These are phyloP conservation scores for Colletotrichum brevisporum DNA, from an alignment of 2,329 filamentous ascomycete genomes.

Conservation along the genomic window DNA sequence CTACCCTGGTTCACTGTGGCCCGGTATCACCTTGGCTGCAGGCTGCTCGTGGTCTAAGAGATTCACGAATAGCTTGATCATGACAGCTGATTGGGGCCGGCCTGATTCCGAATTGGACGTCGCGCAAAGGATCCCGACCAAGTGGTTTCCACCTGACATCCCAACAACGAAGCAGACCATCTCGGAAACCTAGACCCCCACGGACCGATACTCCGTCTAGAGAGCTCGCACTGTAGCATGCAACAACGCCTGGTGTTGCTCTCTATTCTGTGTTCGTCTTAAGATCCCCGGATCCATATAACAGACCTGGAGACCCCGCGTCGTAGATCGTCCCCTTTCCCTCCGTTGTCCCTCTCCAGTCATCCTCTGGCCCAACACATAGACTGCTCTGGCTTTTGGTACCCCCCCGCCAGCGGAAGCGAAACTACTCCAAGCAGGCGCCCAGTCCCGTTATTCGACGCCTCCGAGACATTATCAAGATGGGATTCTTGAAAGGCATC, in stretches of 20 bases:
- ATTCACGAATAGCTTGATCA: constrained; percentile 14
- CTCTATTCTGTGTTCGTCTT: constrained; percentile 16
- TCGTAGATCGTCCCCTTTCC: not conserved
- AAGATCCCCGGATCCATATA: constrained; percentile 36
- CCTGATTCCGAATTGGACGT: constrained; percentile 22
- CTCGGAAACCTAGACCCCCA: constrained; percentile 18
- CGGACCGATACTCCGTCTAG: constrained; percentile 19
- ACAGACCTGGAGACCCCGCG: constrained; percentile 35
- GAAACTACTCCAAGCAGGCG: not conserved
- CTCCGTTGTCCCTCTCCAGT: constrained; percentile 21
- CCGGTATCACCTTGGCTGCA: constrained; percentile 26
- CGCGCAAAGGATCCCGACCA: constrained; percentile 33
- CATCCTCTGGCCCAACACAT: constrained; percentile 8
- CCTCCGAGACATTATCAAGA: constrained; percentile 24
- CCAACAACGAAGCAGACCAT: constrained; percentile 13
- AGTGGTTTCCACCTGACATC: constrained; percentile 28
- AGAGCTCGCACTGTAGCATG: constrained; percentile 22
- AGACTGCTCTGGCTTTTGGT: constrained; percentile 30
- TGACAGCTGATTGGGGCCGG: constrained; percentile 30
- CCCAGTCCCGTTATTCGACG: not conserved
- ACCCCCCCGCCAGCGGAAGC: constrained; percentile 16
- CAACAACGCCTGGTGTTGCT: constrained; percentile 13
- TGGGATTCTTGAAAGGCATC: constrained; percentile 36
- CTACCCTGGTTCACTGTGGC: constrained; percentile 13
- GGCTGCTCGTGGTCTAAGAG: constrained; percentile 18